These are phyloP conservation scores for Solanum chacoense DNA, from an alignment of 305 asterid species.

Conservation along the genomic window DNA sequence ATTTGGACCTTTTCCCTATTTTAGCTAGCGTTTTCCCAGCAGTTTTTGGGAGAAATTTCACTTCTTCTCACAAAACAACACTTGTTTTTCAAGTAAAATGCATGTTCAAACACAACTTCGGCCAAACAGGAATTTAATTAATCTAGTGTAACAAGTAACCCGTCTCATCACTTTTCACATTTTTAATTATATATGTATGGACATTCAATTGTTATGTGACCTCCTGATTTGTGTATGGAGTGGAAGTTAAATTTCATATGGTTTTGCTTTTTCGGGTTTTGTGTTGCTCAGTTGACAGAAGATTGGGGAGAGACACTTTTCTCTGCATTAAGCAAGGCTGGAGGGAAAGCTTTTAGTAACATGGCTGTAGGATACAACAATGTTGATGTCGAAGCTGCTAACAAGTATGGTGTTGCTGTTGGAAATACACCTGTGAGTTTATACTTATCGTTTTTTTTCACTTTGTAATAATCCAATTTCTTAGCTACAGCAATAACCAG, in stretches of 20 bases:
- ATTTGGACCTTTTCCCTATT: neutral
- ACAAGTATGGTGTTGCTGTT: constrained; percentile 77
- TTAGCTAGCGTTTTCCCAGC: neutral
- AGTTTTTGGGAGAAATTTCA: neutral
- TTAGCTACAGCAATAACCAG: neutral
- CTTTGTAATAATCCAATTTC: neutral
- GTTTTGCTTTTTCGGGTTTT: neutral
- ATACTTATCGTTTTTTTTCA: neutral
- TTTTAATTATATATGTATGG: neutral
- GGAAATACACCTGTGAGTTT: constrained; percentile 88
- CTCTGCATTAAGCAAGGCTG: constrained; percentile 84
- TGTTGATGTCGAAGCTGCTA: constrained; percentile 86
- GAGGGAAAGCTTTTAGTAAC: constrained; percentile 94
- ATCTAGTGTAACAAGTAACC: neutral
- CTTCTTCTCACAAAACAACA: neutral
- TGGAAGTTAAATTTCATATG: neutral
- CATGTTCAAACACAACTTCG: neutral
- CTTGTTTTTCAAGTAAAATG: neutral
- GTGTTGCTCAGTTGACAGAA: constrained; percentile 55
- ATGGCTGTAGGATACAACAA: constrained; percentile 99
- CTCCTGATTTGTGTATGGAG: neutral
- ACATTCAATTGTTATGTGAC: neutral
- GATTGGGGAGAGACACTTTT: constrained; percentile 89
- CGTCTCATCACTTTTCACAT: neutral
- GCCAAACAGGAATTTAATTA: too few species aligned